These are phyloP conservation scores for Solanum hybrid DNA, from an alignment of 305 asterid species.

Conservation along the genomic window DNA sequence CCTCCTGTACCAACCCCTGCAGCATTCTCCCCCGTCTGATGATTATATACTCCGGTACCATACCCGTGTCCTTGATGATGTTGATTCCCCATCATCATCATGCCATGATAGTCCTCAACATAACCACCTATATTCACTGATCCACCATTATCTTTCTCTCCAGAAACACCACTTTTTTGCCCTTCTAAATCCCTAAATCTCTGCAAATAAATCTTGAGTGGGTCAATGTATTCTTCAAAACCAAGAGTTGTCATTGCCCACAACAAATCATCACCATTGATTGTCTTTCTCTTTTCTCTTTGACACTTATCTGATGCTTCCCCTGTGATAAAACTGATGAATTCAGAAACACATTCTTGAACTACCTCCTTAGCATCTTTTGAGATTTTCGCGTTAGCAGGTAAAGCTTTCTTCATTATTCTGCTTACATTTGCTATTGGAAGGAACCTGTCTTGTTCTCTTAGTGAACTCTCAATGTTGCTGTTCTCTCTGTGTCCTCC, in stretches of 20 bases:
- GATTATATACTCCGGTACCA: conserved; percentile 29
- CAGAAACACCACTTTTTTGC: conserved; percentile 62
- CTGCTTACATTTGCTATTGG: conserved; percentile 88
- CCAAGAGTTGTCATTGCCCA: conserved; percentile 92
- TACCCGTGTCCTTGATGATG: conserved; percentile 43
- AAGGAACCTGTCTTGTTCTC: conserved; percentile 76
- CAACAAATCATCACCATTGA: conserved; percentile 77
- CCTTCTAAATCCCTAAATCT: conserved; percentile 80
- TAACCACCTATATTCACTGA: conserved; percentile 30
- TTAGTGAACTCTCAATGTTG: conserved; percentile 35
- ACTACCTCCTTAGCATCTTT: conserved; percentile 84
- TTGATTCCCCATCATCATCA: conserved; percentile 35
- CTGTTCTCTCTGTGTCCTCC: conserved; percentile 49
- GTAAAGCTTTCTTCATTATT: conserved; percentile 77
- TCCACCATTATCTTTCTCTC: conserved; percentile 17
- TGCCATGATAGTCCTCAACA: conserved; percentile 16
- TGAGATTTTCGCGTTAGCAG: conserved; percentile 80
- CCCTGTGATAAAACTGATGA: conserved; percentile 81
- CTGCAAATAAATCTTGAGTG: conserved; percentile 67
- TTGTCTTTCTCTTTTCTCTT: conserved; percentile 75
- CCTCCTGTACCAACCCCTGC: neutral
- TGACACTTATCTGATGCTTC: conserved; percentile 89
- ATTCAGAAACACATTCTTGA: conserved; percentile 88
- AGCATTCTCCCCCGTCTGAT: conserved; percentile 8
- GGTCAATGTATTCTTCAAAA: conserved; percentile 76